phyloP scores from a whole-genome alignment of 768 basidiomycete genomes.

The Pisolithus microcarpus region DNA sequence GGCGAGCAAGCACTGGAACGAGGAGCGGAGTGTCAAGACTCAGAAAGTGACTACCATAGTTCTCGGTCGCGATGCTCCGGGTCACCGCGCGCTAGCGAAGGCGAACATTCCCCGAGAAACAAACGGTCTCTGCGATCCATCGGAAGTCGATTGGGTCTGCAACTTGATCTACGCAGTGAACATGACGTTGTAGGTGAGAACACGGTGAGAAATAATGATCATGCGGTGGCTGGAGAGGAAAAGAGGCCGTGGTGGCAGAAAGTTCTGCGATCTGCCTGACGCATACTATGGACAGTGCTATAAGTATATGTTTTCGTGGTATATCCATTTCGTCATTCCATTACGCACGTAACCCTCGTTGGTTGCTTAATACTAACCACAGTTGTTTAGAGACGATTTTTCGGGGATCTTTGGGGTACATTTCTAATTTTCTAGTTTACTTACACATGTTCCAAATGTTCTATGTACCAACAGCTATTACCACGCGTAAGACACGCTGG shows the following conservation, averaged over 20 bases:
- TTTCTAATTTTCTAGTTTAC: too few relatives aligned
- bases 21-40: slow-evolving; percentile 1
- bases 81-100: not conserved
- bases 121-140: slow-evolving; percentile 15
- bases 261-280: slow-evolving; percentile 15
- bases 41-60: slow-evolving; percentile 25
- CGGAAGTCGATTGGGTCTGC: slow-evolving; percentile 5
- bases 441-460: too few relatives aligned
- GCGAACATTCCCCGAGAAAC: slow-evolving; percentile 17
- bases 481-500: slow-evolving; percentile 17
- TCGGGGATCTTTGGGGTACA: too few relatives aligned
- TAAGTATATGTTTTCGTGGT: too few relatives aligned
- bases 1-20: slow-evolving; percentile 5
- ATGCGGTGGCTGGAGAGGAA: slow-evolving; percentile 5
- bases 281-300: not conserved
- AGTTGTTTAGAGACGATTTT: too few relatives aligned
- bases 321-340: too few relatives aligned
- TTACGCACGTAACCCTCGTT: too few relatives aligned
- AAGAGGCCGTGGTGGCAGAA: slow-evolving; percentile 28
- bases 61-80: slow-evolving; percentile 18
- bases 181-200: not conserved
- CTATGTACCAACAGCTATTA: too few relatives aligned
- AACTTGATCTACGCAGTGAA: not conserved
- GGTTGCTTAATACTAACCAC: too few relatives aligned
- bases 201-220: not conserved